phyloP scores from a whole-genome alignment of 495 filamentous ascomycete species.

The Penicillium crystallinum region DNA sequence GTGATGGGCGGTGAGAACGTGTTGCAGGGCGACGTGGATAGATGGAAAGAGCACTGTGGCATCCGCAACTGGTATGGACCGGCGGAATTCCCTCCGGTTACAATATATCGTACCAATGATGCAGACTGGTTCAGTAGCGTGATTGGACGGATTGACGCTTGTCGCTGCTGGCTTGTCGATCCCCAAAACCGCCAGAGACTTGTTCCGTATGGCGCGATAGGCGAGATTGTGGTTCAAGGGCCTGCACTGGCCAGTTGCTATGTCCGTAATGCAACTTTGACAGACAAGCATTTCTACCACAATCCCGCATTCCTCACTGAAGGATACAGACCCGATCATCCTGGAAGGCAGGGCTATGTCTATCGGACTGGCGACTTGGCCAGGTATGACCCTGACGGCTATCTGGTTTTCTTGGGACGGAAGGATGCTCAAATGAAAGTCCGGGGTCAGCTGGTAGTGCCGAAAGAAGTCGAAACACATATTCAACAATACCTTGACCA shows the following conservation, averaged over 20 bases:
- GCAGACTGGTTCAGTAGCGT: neutral
- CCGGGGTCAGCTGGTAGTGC: neutral
- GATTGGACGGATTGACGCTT: neutral
- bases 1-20: neutral
- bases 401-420: neutral
- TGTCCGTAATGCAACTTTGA: neutral
- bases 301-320: neutral
- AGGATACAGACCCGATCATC: too few species aligned
- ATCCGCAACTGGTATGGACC: neutral
- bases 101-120: neutral
- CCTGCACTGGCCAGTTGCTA: neutral
- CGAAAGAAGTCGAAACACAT: neutral
- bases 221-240: neutral
- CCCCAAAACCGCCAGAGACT: neutral
- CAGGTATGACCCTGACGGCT: neutral
- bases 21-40: neutral
- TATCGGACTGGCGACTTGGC: neutral
- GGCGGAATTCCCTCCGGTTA: neutral
- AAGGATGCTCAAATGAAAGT: neutral
- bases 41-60: neutral
- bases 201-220: neutral
- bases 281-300: neutral
- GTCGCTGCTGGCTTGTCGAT: neutral
- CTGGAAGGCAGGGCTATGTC: neutral
- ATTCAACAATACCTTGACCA: neutral